Evolutionary conservation across 2,329 filamentous ascomycete species (phyloP), one percentile per base, ranked within the genome.

Genomic region (Epichloe elymi): DNA sequence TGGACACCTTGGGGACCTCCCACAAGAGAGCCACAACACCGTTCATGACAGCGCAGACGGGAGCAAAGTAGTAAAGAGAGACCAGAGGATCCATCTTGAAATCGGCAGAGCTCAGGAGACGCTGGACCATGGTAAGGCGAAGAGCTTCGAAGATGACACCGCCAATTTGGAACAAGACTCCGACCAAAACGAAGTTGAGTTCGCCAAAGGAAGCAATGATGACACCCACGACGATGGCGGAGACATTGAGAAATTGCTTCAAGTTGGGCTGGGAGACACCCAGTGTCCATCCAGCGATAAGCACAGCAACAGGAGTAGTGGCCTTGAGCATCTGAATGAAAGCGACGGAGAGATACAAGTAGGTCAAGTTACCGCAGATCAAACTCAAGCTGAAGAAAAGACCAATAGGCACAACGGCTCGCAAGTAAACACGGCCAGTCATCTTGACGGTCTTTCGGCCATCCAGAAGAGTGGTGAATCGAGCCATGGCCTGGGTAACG

Each of bases 301-400:
- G 81, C 49, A 97, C 90, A 50, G 89, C 90, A 53, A 97, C 90
- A 15, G 93, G 93, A 35, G 88, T 97, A 42, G 89, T 96, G 58
- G 93, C 93, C 86, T 97, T 97, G 69, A 97, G 83, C 91, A 97
- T 97, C 76, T 97, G 91, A 63, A 97, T 97, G 70, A 97, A 97
- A 54, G 91, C 86, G 53, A 97, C 91, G 59, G 86, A 93, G 55
- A 97, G 80, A 70, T 96, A 95, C 51, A 96, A 80, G 67, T 97
- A 97, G 60, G 91, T 89, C 70, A 95, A 72, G 74, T 97, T 97
- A 65, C 90, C 89, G 70, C 89, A 96, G 66, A 97, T 96, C 74
- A 97, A 78, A 70, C 86, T 93, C 74, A 96, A 74, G 66, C 86
- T 93, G 82, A 96, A 97, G 74, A 95, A 94, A 65, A 95, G 71